Base-by-base conservation (phyloP, 2,329 filamentous ascomycete species). In the Fusarium dlaminii region DNA sequence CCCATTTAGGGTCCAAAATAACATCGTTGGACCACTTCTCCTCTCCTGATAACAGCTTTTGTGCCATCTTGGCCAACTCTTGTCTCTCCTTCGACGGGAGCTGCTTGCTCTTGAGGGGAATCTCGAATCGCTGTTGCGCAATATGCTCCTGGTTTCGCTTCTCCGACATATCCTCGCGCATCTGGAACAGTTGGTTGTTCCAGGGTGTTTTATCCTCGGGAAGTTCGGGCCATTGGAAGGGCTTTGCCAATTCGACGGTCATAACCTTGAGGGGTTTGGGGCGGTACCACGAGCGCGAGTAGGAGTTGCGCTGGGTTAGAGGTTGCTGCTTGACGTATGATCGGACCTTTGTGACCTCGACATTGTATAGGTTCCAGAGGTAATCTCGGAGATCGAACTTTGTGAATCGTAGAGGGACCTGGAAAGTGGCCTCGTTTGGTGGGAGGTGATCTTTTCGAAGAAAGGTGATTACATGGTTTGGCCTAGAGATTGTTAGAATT, bases 361-460 rank as follows among this genome's bases (percentile, higher is more conserved):
- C 91, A 69, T 89, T 88, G 87, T 99, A 99, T 48, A 90, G 89
- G 82, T 97, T 91, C 86, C 90, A 93, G 71, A 99, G 92, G 86
- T 98, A 99, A 86, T 98, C 95, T 83, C 95, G 94, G 46, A 99
- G 86, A 82, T 99, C 96, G 83, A 98, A 92, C 86, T 99, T 99
- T 87, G 94, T 97, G 87, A 98, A 95, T 78, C 90, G 91, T 77
- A 98, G 89, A 17, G 96, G 96, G 37, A 98, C 96, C 79, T 92
- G 88, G 90, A 99, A 99, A 78, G 91, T 92, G 73, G 96, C 96
- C 82, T 94, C 94, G 82, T 91, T 92, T 27, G 95, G 91, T 13
- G 94, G 92, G 61, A 93, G 89, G 75, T 89, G 87, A 36, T 90
- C 90, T 66, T 91, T 92, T 76, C 87, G 92, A 78, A 97, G 86